Evolutionary conservation across 2,329 filamentous ascomycete species (phyloP).

Genomic region (Neofusicoccum sp.): DNA sequence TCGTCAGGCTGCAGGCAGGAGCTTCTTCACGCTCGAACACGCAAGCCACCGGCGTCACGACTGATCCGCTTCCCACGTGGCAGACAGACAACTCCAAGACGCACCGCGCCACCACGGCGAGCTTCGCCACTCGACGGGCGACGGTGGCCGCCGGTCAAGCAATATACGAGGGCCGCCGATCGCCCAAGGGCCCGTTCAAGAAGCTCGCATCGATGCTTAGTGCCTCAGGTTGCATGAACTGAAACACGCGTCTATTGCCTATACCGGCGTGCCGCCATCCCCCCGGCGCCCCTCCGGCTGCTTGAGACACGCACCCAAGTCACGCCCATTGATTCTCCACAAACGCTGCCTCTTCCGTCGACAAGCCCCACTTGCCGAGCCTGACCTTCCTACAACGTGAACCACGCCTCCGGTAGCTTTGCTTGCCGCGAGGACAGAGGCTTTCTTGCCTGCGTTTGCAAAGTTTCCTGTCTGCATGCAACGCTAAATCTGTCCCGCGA

Average conservation of each 20-base stretch:
- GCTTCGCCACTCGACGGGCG: not conserved
- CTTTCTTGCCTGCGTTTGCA: not conserved
- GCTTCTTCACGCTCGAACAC: not conserved
- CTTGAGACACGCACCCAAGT: not conserved
- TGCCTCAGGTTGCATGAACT: constrained; percentile 1
- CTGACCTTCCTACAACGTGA: not conserved
- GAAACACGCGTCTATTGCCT: not conserved
- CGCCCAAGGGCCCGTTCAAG: no score
- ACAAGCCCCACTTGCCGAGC: not conserved
- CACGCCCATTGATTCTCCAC: not conserved
- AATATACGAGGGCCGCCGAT: not conserved
- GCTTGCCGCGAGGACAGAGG: not conserved
- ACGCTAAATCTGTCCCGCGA: not conserved
- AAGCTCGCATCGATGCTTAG: not conserved
- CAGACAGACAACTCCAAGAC: not conserved
- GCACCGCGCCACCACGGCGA: not conserved
- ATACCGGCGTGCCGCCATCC: not conserved
- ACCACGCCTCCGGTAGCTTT: not conserved
- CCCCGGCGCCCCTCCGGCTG: no score
- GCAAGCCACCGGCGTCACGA: constrained; percentile 9
- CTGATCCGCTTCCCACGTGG: not conserved
- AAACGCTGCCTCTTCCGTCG: not conserved
- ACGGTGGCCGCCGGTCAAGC: not conserved
- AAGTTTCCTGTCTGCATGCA: not conserved
- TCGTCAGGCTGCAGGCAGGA: not conserved